Percentiles rank a stretch among this genome's conserved stretches.
Conservation (phyloP, 1,284 basidiomycete genomes). For the Neolentinus lepideus region DNA sequence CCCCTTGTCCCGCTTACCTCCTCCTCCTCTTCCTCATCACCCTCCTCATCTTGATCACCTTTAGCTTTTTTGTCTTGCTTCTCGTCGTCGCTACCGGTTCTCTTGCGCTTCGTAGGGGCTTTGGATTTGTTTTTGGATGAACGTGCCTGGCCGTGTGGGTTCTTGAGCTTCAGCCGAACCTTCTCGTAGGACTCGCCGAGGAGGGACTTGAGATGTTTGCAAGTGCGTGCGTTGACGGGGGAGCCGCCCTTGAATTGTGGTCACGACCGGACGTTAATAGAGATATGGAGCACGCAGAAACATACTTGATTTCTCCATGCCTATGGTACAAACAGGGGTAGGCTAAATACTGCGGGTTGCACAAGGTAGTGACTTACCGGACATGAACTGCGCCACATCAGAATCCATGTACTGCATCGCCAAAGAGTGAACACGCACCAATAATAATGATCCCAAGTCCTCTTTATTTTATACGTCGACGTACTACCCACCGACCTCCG, state of each 20-base stretch:
- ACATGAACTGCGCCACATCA: constrained; percentile 27
- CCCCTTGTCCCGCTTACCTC: constrained; percentile 3
- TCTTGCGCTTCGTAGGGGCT: constrained; percentile 12
- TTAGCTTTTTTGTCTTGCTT: constrained; percentile 9
- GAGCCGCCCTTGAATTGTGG: constrained; percentile 25
- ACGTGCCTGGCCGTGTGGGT: constrained; percentile 31
- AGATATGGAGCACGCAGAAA: not conserved
- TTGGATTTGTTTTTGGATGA: constrained; percentile 13
- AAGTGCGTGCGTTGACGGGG: constrained; percentile 48
- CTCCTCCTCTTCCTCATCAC: constrained; percentile 8
- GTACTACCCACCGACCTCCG: constrained; percentile 21
- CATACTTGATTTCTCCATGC: constrained; percentile 43
- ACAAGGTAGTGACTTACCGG: constrained; percentile 35
- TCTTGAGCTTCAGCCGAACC: constrained; percentile 40
- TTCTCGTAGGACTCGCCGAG: constrained; percentile 54
- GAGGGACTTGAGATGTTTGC: constrained; percentile 52
- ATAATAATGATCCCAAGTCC: constrained; percentile 49
- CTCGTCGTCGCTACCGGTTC: constrained; percentile 21
- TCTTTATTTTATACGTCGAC: constrained; percentile 42
- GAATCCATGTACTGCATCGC: constrained; percentile 2
- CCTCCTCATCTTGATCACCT: constrained; percentile 8
- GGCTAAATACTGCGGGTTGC: too few species aligned
- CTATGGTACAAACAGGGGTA: constrained; percentile 15
- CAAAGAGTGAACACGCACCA: constrained; percentile 26
- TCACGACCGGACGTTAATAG: not conserved